Base-by-base conservation (phyloP, 78 protist genomes). In the Dictyostelium capitatum region DNA sequence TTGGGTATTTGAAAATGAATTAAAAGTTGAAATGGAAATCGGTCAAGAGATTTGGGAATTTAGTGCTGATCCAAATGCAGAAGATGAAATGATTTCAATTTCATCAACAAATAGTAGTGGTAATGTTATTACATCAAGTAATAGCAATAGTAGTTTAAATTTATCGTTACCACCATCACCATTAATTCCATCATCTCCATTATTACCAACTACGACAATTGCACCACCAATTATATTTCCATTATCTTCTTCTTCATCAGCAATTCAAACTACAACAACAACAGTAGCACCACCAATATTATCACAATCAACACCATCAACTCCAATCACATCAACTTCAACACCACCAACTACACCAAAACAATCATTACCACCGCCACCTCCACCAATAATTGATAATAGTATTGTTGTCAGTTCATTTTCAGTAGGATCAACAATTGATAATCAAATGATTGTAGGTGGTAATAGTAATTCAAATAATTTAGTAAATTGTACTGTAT, bases 31-130 rank as follows among this genome's bases (percentile, higher is more conserved):
- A 25, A n/a, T 87, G 19, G 84, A 74, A 4, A 43, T 87, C n/a
- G 93, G 93, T 3, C 23, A 11, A 15, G 93, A 87, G 79, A 77
- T 87, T 64, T 87, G 93, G 93, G 93, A 87, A 17, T 87, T 87
- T 70, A 48, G 62, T 64, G 84, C 83, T 1, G 93, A 87, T 14
- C 93, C 93, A 30, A 23, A 54, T 23, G 82, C 54, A 56, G 92
- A 72, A 10, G 92, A 84, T 5, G 83, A 84, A n/a, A 73, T 46
- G 51, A 73, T 46, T 15, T n/a, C 51, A 30, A n/a, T 46, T 46
- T 30, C 28, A 20, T 3, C 51, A 37, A 70, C 25, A 19, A 47
- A 73, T 46, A 73, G 54, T 73, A 37, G 43, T 37, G 19, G 62
- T 54, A 54, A 54, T 54, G 19, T 12, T 54, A 69, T 25, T 23